phyloP scores from a whole-genome alignment of 1,284 basidiomycete genomes.

The Rhodotorula sp. region DNA sequence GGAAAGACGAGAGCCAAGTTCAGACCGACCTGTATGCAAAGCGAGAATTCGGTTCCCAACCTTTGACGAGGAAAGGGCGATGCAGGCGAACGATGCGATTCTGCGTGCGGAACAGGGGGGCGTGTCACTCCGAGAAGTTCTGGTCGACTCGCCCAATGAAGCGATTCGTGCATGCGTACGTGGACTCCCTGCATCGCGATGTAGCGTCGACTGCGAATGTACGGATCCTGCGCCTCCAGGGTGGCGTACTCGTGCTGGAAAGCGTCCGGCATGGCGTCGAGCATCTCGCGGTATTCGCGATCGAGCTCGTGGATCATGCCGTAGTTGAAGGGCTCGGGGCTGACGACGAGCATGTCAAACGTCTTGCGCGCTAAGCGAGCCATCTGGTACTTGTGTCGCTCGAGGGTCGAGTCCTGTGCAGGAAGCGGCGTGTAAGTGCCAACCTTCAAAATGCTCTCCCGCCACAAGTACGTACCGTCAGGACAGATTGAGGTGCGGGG shows the following conservation, averaged over 20 bases:
- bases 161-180: background rate
- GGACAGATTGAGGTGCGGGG: constrained; percentile 5
- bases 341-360: constrained; percentile 22
- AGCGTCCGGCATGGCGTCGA: constrained; percentile 21
- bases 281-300: constrained; percentile 22
- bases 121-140: background rate
- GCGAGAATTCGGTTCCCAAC: constrained; percentile 11
- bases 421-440: background rate
- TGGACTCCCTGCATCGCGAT: constrained; percentile 19
- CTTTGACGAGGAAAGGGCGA: constrained; percentile 30
- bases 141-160: background rate
- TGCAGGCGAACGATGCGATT: constrained; percentile 34
- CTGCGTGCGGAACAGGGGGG: background rate
- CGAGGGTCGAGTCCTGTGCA: constrained; percentile 31
- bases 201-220: constrained; percentile 14
- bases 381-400: constrained; percentile 28
- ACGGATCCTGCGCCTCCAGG: constrained; percentile 18
- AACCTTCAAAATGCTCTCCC: too few species aligned
- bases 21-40: constrained; percentile 17
- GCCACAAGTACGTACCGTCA: background rate
- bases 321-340: constrained; percentile 22
- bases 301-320: constrained; percentile 28
- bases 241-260: constrained; percentile 20
- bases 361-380: constrained; percentile 20
- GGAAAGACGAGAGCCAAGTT: too few species aligned